These are phyloP conservation scores for Kappamyces sp. DNA, from an alignment of 192 early-diverging fungal species.

Conservation along the genomic window DNA sequence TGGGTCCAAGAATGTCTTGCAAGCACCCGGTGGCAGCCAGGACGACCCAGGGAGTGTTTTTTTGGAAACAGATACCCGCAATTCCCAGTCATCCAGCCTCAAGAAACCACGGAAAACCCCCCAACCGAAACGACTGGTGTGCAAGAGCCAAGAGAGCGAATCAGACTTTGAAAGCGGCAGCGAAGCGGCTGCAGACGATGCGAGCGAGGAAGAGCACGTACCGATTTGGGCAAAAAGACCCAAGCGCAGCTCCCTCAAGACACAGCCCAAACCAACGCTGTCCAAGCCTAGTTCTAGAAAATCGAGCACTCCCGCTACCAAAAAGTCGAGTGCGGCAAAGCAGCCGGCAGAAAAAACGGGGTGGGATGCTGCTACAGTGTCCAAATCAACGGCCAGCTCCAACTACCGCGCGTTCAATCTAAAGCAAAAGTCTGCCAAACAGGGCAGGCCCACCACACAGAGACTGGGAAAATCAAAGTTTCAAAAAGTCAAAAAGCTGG, in stretches of 20 bases:
- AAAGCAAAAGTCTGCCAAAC: background rate
- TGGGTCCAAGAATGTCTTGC: too few species aligned
- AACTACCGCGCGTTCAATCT: slow-evolving; percentile 15
- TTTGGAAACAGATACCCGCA: background rate
- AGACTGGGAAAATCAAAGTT: background rate
- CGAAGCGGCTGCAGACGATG: too few species aligned
- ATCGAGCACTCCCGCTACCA: too few species aligned
- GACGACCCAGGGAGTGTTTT: too few species aligned
- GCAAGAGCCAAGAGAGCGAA: too few species aligned
- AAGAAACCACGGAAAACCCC: background rate
- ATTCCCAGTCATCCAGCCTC: background rate
- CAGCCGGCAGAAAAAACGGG: background rate
- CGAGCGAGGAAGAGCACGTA: too few species aligned
- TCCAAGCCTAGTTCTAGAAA: too few species aligned
- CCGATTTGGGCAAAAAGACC: background rate
- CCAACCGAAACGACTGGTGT: too few species aligned
- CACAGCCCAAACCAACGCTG: background rate
- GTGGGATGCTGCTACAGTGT: background rate
- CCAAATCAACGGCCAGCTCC: background rate
- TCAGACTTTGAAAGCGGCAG: too few species aligned
- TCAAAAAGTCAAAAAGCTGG: slow-evolving; percentile 1
- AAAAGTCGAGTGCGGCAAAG: too few species aligned
- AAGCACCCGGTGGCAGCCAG: too few species aligned
- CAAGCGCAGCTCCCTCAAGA: background rate
- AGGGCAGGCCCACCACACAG: background rate